Conservation (phyloP, 495 filamentous ascomycete species). For the Penicillium paradoxum region DNA sequence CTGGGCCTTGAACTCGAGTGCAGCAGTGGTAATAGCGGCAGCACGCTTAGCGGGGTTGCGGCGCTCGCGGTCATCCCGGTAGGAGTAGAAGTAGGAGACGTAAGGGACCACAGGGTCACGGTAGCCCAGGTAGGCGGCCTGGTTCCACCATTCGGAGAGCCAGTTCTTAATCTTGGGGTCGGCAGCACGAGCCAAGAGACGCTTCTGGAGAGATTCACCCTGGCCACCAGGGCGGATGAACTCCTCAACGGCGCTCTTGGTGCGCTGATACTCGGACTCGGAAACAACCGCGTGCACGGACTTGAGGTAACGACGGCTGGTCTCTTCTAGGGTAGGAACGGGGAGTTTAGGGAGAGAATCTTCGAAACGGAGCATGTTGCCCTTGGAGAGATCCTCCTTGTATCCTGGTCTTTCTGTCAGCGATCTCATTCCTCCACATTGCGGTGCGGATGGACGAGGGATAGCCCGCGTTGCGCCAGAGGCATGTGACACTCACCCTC, state of each 20-base stretch:
- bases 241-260: constrained; percentile 74
- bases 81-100: constrained; percentile 99
- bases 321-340: constrained; percentile 92
- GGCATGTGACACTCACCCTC: constrained; percentile 42
- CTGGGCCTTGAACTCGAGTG: constrained; percentile 88
- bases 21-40: constrained; percentile 78
- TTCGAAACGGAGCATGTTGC: constrained; percentile 92
- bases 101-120: constrained; percentile 97
- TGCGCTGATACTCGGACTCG: constrained; percentile 64
- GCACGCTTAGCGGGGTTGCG: constrained; percentile 89
- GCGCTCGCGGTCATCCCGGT: constrained; percentile 85
- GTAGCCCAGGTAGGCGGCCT: constrained; percentile 84
- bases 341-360: constrained; percentile 89
- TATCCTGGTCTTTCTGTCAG: constrained; percentile 60
- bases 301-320: constrained; percentile 84
- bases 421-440: background rate
- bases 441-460: background rate
- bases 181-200: constrained; percentile 73
- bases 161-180: constrained; percentile 88
- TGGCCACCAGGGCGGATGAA: constrained; percentile 78
- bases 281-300: constrained; percentile 80
- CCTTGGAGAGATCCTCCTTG: constrained; percentile 85
- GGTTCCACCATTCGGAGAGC: constrained; percentile 97
- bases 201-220: constrained; percentile 82
- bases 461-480: background rate